Evolutionary conservation across 2,329 filamentous ascomycete genomes (phyloP).

Genomic region (Trichoderma harzianum): DNA sequence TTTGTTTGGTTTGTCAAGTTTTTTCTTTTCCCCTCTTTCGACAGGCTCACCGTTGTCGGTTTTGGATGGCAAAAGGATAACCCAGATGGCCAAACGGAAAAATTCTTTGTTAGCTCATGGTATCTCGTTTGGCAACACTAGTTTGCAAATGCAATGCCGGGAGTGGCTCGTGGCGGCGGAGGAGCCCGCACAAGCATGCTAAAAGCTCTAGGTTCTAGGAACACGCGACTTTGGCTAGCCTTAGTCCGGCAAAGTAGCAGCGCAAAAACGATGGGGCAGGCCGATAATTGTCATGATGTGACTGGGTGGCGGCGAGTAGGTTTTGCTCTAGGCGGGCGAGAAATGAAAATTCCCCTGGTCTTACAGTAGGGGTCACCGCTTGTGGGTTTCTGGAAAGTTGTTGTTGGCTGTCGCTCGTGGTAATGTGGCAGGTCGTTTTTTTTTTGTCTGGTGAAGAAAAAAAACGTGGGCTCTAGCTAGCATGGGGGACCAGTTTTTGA

Average conservation of each 20-base stretch:
- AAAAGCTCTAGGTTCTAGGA: background rate
- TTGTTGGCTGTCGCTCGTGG: background rate
- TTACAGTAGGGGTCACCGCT: background rate
- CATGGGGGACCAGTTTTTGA: background rate
- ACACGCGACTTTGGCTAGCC: background rate
- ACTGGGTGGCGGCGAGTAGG: background rate
- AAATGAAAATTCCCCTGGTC: background rate
- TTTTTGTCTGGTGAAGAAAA: background rate
- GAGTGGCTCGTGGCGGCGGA: conserved; percentile 14
- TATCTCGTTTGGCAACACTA: background rate
- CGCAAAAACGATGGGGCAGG: background rate
- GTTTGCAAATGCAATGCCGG: conserved; percentile 3
- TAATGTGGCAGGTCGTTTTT: too few species aligned
- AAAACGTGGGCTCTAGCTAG: background rate
- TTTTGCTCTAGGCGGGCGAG: background rate
- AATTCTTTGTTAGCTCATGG: background rate
- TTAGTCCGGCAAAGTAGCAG: background rate
- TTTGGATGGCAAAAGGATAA: background rate
- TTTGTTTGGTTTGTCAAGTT: background rate
- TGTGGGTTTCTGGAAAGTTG: background rate
- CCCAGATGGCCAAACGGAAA: background rate
- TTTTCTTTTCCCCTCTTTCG: background rate
- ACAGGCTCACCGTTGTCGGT: background rate
- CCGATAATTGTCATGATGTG: background rate
- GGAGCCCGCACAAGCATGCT: conserved; percentile 6